Base-by-base conservation (phyloP, 2,329 filamentous ascomycete species). In the Fonsecaea multimorphosa region DNA sequence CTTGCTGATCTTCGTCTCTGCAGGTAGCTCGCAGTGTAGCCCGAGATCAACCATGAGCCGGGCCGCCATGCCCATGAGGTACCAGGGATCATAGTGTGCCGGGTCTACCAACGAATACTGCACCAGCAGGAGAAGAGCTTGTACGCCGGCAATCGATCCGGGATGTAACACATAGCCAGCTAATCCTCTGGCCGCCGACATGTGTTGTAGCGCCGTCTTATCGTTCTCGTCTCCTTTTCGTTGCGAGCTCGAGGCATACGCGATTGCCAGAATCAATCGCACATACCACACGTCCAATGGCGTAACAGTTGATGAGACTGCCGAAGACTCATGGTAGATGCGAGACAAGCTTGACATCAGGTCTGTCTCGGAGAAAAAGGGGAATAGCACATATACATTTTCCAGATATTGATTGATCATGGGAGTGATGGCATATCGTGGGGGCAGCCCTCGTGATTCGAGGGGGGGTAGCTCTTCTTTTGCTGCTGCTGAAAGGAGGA, bases 91-190 rank as follows among this genome's bases (percentile, higher is more conserved):
- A 74, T 97, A 97, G 74, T 96, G 92, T 49, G 89, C 87, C 1
- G 94, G 93, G 72, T 98, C 93, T 57, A 97, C 83, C 81, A 95
- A 91, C 2, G 94, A 89, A 76, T 97, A 98, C 72, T 96, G 88
- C 0, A 92, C 93, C 59, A 98, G 85, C 1, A 98, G 83, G 1
- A 97, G 79, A 24, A 98, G 83, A 0, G 93, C 93, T 76, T 97
- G 93, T 16, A 98, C 92, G 72, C 95, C 94, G 1, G 87, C 86
- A 27, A 92, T 86, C 61, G 92, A 92, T 22, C 94, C 94, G 0
- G 94, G 94, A 72, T 89, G 89, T 27, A 99, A 83, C 8, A 96
- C 93, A 55, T 88, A 85, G 73, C 97, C 92, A 0, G 92, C 90
- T 74, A 92, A 87, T 24, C 87, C 85, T 68, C 98, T 80, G 1